Base-by-base conservation (phyloP, 495 filamentous ascomycete genomes). In the Penicillium mononematosum region DNA sequence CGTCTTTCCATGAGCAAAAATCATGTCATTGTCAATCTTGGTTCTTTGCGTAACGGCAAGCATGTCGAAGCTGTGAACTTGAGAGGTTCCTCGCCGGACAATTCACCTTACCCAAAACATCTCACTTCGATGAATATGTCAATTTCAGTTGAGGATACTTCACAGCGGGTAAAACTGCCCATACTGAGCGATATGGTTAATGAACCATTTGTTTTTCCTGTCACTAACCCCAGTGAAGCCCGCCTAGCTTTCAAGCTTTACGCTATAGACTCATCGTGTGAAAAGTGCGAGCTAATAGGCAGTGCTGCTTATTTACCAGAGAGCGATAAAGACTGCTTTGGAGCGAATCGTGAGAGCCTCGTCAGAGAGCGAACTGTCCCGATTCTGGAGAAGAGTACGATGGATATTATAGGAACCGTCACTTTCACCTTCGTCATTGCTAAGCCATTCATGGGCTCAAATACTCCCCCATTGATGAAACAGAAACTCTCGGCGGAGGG, bases 331-430 rank as follows among this genome's bases (percentile, higher is more conserved):
- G 19, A 51, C 1, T 38, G 51, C 29, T 55, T 66, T 24, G 68
- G 61, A 52, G 29, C 45, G 6, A 56, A 60, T 12, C 70, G 60
- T 38, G 70, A 71, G 45, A 69, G 66, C 44, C 60, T 75, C 9
- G 55, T 66, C 16, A 64, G 70, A 43, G 61, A 70, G 20, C 58
- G 51, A 32, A 70, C 64, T 17, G 43, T 75, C 27, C 62, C 67
- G 5, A 61, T 75, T 41, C 49, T 73, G 14, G 57, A 62, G 14
- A 58, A 38, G 16, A 39, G 52, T 9, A 54, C 57, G 9, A 44
- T 73, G 60, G 59, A 62, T 19, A 53, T 50, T 32, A 64, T 73
- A 39, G 72, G 72, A 7, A 64, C 58, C 9, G 56, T 73, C 29
- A 65, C 63, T 29, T 65, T 73, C 17, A 70, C 51, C 42, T 61